Base-by-base conservation (phyloP, 495 filamentous ascomycete species). In the Penicillium paxilli region DNA sequence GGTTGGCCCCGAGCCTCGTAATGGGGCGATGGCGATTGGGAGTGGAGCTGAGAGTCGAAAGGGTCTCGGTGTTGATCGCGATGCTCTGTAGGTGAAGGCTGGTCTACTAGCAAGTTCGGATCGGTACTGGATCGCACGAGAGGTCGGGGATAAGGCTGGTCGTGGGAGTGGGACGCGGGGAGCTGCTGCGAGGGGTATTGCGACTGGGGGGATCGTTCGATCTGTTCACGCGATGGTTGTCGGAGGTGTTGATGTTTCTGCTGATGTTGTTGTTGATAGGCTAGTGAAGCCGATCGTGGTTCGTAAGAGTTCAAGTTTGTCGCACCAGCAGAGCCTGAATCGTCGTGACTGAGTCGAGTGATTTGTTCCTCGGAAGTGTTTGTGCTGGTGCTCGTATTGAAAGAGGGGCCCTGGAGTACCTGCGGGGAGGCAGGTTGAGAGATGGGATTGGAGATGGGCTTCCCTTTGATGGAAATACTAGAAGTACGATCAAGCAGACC, bases 41-140 rank as follows among this genome's bases (percentile, higher is more conserved):
- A 47, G 24, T 57, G 55, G 68, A 60, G 26, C 58, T 62, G 9
- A 63, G 58, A 10, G 59, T n/a, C n/a, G n/a, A n/a, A n/a, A n/a
- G n/a, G n/a, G n/a, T n/a, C n/a, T n/a, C n/a, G n/a, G n/a, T n/a
- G 54, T 11, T 64, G 59, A 24, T 62, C 55, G 20, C 28, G 40
- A 28, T 58, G 47, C 9, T 72, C 68, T 41, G 57, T 49, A 7
- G 61, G 82, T 78, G 52, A 83, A 52, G 44, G 79, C 70, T 64
- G 68, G 54, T 81, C 81, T 16, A 78, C 62, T 16, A 67, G 51
- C 23, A 65, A 22, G 16, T 53, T 59, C 14, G 62, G 47, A 37
- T 74, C 69, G 53, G 71, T 69, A 45, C 51, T 66, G 46, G 67
- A 61, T 19, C 67, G 69, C 23, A 63, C 62, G 10, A 72, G 56